Evolutionary conservation across 192 early-diverging fungal genomes (phyloP).

Genomic region (Dissophora globulifera): DNA sequence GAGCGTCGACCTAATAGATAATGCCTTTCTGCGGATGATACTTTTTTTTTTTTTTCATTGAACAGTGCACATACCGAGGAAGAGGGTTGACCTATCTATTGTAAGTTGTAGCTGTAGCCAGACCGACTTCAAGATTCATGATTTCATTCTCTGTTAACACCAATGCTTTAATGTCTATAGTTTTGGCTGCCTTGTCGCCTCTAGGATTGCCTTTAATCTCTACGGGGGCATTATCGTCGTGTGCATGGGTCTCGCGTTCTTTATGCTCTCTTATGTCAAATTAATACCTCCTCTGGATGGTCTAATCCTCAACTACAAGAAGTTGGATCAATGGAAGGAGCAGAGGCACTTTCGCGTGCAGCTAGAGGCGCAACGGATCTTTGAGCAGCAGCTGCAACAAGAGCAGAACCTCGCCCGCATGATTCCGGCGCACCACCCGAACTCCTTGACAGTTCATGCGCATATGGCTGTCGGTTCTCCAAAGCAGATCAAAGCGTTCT

Average conservation of each 20-base stretch:
- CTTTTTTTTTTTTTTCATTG: not conserved
- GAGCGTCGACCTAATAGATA: too few relatives aligned
- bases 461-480: constrained; percentile 24
- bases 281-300: constrained; percentile 43
- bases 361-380: constrained; percentile 40
- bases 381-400: constrained; percentile 49
- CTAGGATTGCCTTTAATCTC: constrained; percentile 37
- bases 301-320: constrained; percentile 42
- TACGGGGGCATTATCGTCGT: constrained; percentile 48
- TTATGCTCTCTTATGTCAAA: constrained; percentile 42
- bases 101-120: constrained; percentile 14
- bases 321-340: constrained; percentile 44
- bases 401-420: constrained; percentile 37
- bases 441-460: constrained; percentile 16
- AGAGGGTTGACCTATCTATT: constrained; percentile 41
- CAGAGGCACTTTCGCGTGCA: constrained; percentile 50
- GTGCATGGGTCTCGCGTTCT: constrained; percentile 44
- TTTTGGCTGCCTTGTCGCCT: constrained; percentile 45
- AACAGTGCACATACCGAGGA: constrained; percentile 48
- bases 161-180: too few relatives aligned
- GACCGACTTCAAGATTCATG: not conserved
- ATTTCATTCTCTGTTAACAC: not conserved
- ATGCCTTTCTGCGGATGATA: too few relatives aligned
- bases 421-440: constrained; percentile 32
- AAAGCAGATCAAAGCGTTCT: constrained; percentile 19